Percentiles rank a stretch among this genome's conserved stretches.
These are phyloP conservation scores for Tylopilus cervinicoccineus DNA, from an alignment of 768 basidiomycete species.

Conservation along the genomic window DNA sequence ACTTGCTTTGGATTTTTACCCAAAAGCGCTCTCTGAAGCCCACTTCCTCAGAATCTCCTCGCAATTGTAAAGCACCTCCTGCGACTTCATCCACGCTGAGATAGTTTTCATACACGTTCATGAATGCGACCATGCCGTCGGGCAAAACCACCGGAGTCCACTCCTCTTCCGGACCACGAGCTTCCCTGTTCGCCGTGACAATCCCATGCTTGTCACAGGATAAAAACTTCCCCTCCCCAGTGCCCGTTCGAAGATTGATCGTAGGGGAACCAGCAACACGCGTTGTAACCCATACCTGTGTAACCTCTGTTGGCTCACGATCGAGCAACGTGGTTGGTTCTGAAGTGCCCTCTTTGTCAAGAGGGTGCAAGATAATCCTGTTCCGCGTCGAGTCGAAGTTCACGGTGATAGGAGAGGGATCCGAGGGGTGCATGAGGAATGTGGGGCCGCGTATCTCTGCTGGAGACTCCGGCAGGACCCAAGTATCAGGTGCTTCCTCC, in stretches of 20 bases:
- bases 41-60: slow-evolving; percentile 82
- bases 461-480: slow-evolving; percentile 72
- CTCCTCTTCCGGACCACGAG: slow-evolving; percentile 90
- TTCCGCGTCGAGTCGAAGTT: slow-evolving; percentile 77
- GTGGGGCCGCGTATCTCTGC: slow-evolving; percentile 84
- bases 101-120: slow-evolving; percentile 88
- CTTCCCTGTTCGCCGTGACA: slow-evolving; percentile 81
- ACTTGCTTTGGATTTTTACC: slow-evolving; percentile 87
- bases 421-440: slow-evolving; percentile 79
- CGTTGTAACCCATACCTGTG: slow-evolving; percentile 90
- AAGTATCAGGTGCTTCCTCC: slow-evolving; percentile 66
- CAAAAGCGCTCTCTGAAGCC: slow-evolving; percentile 85
- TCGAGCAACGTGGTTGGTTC: slow-evolving; percentile 50
- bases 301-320: slow-evolving; percentile 72
- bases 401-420: slow-evolving; percentile 70
- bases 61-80: slow-evolving; percentile 70
- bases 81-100: slow-evolving; percentile 83
- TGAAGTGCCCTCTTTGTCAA: slow-evolving; percentile 56
- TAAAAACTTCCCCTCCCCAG: slow-evolving; percentile 87
- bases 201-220: slow-evolving; percentile 85
- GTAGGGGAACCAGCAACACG: slow-evolving; percentile 80
- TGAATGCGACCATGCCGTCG: slow-evolving; percentile 84
- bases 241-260: slow-evolving; percentile 81
- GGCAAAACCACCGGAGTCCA: slow-evolving; percentile 83
- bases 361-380: slow-evolving; percentile 59